Evolutionary conservation across 495 filamentous ascomycete genomes (phyloP), one percentile per base, ranked within the genome.

Genomic region (Xylaria telfairii): DNA sequence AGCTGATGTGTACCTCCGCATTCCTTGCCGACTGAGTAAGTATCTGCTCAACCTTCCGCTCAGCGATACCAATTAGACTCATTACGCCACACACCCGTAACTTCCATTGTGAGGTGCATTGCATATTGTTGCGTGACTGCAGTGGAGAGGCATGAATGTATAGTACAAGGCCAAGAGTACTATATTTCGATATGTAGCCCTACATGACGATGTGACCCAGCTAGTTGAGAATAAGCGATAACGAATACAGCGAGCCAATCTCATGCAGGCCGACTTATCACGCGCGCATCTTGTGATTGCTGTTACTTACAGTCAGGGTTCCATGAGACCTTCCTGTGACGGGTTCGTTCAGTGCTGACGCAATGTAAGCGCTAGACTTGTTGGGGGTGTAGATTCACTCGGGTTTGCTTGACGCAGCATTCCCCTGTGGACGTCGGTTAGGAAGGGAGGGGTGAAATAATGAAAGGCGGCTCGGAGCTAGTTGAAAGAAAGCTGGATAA

Each of bases 321-420:
- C 28, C 61, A 19, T 47, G 60, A 70, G 68, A 57, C 68, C 39
- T 65, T 70, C 49, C 68, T 65, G 47, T 56, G 68, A 49, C 34
- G 42, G 42, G 56, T 51, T 62, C 44, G 67, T 61, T 51, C 39
- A 53, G 44, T 28, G 51, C 67, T 62, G 54, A 69, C 67, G 39
- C 67, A 47, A 54, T 54, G 68, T 70, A 70, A 70, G 68, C 68
- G 28, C 68, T 70, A 70, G 41, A 49, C 60, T 65, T 30, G 34
- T 65, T 70, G 61, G 34, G 60, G 61, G 21, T 44, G 59, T 56
- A 65, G 60, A 70, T 70, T 70, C 51, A 51, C 37, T 65, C 30
- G 41, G 37, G 15, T 63, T 56, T 41, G 28, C 32, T 54, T 54
- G 61, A 70, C 44, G 47, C 60, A 64, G 46, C 57, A 47, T 62